These are phyloP conservation scores for Phytopythium montanum DNA, from an alignment of 352 stramenopile species.

Conservation along the genomic window DNA sequence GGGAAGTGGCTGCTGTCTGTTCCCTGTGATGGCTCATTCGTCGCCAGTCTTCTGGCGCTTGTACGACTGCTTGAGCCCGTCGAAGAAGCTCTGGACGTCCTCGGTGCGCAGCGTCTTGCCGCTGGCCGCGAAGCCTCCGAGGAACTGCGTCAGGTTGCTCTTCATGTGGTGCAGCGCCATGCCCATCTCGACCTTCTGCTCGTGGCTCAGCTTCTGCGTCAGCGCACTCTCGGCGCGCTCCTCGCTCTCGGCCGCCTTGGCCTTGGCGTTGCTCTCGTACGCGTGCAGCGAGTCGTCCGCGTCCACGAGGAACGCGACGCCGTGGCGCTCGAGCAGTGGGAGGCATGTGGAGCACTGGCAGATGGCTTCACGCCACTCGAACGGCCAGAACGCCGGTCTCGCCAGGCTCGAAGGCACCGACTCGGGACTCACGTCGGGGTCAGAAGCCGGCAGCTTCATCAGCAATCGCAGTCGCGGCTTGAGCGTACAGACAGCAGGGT, in stretches of 20 bases:
- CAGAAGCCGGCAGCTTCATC: constrained; percentile 6
- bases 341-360: constrained; percentile 59
- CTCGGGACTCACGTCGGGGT: constrained; percentile 2
- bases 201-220: constrained; percentile 50
- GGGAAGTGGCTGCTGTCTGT: not conserved
- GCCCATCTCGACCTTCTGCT: constrained; percentile 75
- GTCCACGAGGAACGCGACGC: constrained; percentile 64
- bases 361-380: constrained; percentile 53
- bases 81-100: constrained; percentile 70
- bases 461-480: constrained; percentile 2
- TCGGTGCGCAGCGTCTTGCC: constrained; percentile 66
- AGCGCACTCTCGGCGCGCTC: constrained; percentile 46
- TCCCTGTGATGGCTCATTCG: not conserved
- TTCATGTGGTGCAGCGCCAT: constrained; percentile 75
- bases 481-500: not conserved
- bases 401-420: constrained; percentile 1
- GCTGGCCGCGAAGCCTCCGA: constrained; percentile 48
- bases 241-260: constrained; percentile 35
- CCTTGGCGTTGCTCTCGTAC: constrained; percentile 48
- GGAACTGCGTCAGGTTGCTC: constrained; percentile 59
- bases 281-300: constrained; percentile 55
- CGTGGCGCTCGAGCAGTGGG: constrained; percentile 33
- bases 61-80: constrained; percentile 34
- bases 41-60: constrained; percentile 54
- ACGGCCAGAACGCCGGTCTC: constrained; percentile 60